Conservation (phyloP, 306 rosid genomes). For the Potentilla sterilis region DNA sequence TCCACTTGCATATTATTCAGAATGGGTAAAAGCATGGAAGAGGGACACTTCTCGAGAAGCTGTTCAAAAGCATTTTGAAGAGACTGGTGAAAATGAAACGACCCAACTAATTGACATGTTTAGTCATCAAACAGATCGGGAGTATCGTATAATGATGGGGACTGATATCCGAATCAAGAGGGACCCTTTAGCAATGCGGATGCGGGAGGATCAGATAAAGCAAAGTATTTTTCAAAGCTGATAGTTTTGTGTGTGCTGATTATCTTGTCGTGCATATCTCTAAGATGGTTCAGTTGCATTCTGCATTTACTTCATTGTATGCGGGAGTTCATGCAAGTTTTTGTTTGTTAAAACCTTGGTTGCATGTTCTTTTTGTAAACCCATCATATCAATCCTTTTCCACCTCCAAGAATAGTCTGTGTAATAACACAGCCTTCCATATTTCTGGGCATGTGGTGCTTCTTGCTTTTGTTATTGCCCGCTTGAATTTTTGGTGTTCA, state of each 20-base stretch:
- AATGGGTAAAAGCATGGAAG: slow-evolving; percentile 96
- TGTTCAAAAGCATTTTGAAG: slow-evolving; percentile 84
- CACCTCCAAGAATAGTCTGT: neutral
- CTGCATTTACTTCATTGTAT: neutral
- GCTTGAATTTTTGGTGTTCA: neutral
- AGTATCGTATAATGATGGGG: slow-evolving; percentile 98
- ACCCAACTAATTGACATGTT: slow-evolving; percentile 85
- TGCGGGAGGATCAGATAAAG: slow-evolving; percentile 93
- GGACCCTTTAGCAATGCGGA: slow-evolving; percentile 96
- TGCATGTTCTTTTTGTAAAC: neutral
- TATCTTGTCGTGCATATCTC: slow-evolving; percentile 9
- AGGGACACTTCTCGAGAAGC: slow-evolving; percentile 80
- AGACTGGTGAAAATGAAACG: slow-evolving; percentile 88
- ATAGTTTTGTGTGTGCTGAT: slow-evolving; percentile 31
- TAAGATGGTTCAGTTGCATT: neutral
- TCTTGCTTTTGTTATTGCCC: neutral
- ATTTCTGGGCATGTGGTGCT: neutral
- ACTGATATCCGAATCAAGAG: slow-evolving; percentile 80
- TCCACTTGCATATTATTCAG: slow-evolving; percentile 77
- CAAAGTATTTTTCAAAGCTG: slow-evolving; percentile 68
- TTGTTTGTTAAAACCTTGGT: slow-evolving; percentile 4
- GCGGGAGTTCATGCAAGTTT: neutral
- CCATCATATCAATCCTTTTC: neutral
- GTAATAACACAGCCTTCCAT: neutral
- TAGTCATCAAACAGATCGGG: slow-evolving; percentile 74